Evolutionary conservation across 441 rosid genomes (phyloP).

Genomic region (Lepidium campestre): DNA sequence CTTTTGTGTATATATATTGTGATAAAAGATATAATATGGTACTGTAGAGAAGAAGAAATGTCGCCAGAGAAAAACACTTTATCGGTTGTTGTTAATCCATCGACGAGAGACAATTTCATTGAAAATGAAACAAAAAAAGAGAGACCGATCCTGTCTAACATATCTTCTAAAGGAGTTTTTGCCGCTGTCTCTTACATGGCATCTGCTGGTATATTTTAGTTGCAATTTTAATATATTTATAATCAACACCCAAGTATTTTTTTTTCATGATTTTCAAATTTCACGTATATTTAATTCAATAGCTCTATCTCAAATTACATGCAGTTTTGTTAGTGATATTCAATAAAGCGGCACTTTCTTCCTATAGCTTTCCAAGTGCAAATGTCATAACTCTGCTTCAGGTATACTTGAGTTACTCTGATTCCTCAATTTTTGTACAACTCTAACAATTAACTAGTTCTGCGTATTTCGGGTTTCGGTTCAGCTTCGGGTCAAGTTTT

Average conservation of each 20-base stretch:
- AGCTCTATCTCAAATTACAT: background rate
- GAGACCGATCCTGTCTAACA: background rate
- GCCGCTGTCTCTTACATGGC: conserved; percentile 19
- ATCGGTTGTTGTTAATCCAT: background rate
- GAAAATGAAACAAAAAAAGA: background rate
- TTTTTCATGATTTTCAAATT: too few relatives aligned
- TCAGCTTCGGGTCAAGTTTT: too few relatives aligned
- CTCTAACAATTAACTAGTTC: background rate
- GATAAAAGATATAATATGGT: background rate
- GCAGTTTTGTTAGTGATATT: conserved; percentile 80
- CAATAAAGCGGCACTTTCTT: conserved; percentile 95
- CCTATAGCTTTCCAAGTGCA: conserved; percentile 63
- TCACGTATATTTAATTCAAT: too few relatives aligned
- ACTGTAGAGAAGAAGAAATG: background rate
- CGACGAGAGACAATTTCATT: background rate
- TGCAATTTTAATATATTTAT: too few relatives aligned
- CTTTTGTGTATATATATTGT: background rate
- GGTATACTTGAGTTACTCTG: conserved; percentile 21
- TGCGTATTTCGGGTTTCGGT: too few relatives aligned
- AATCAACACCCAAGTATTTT: too few relatives aligned
- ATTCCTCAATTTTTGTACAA: background rate
- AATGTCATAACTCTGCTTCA: conserved; percentile 73
- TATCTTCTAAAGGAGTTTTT: background rate
- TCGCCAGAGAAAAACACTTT: background rate
- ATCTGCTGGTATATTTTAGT: conserved; percentile 26